Conservation (phyloP, 805 yeast genomes). For the Starmerella potacharoeniae region DNA sequence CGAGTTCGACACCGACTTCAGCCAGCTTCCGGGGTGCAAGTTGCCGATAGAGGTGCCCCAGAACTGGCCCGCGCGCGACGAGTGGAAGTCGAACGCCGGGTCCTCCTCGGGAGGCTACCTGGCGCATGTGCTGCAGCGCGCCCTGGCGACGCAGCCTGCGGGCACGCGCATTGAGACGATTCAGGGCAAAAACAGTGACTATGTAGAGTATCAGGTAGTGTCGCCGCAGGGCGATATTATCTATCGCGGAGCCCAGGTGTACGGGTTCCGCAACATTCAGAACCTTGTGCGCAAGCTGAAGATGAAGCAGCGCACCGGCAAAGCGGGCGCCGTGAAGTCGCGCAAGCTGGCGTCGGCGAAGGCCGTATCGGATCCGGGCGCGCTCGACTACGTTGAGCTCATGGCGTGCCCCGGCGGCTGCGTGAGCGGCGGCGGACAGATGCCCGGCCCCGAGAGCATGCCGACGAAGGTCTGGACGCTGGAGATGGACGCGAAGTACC, state of each 20-base stretch:
- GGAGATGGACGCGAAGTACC: constrained; percentile 32
- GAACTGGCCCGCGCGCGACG: constrained; percentile 49
- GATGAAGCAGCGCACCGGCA: constrained; percentile 25
- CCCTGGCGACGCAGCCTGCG: constrained; percentile 13
- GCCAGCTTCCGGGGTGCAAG: constrained; percentile 8
- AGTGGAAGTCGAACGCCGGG: constrained; percentile 70
- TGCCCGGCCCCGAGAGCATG: constrained; percentile 34
- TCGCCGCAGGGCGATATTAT: constrained; percentile 32
- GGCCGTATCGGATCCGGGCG: constrained; percentile 46
- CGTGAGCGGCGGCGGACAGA: constrained; percentile 92
- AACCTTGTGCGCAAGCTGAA: constrained; percentile 77
- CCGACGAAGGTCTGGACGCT: constrained; percentile 27
- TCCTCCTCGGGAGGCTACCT: constrained; percentile 88
- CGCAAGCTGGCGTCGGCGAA: constrained; percentile 12
- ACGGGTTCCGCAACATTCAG: constrained; percentile 91
- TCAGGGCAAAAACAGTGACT: constrained; percentile 60
- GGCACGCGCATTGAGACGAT: constrained; percentile 34
- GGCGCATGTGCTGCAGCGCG: constrained; percentile 42
- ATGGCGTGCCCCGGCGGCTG: constrained; percentile 99
- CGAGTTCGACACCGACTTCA: constrained; percentile 29
- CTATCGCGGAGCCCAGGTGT: constrained; percentile 54
- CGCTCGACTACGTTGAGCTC: constrained; percentile 75
- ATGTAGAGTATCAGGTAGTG: constrained; percentile 54
- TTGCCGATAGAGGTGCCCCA: constrained; percentile 36
- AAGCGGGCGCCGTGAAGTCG: constrained; percentile 19